These are phyloP conservation scores for Mucor saturninus DNA, from an alignment of 371 early-diverging fungal species.

Conservation along the genomic window DNA sequence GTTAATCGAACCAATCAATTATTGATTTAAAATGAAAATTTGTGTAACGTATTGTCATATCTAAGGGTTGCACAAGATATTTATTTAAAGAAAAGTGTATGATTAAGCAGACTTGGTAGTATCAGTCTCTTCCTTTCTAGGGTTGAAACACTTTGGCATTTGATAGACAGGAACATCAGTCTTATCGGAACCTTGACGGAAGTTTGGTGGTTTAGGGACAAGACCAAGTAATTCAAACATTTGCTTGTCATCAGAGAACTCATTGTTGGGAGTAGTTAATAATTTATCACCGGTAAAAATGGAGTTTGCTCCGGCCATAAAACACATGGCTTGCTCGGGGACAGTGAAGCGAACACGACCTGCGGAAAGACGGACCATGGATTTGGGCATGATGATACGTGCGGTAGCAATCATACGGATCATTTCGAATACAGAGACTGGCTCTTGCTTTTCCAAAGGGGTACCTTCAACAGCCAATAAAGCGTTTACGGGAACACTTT, in stretches of 20 bases:
- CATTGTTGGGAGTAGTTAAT: conserved; percentile 87
- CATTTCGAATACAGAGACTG: conserved; percentile 89
- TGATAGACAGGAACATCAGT: conserved; percentile 26
- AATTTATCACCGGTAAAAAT: conserved; percentile 89
- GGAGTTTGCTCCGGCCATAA: conserved; percentile 88
- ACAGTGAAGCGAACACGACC: conserved; percentile 81
- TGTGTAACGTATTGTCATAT: too few relatives aligned
- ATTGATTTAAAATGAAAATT: too few relatives aligned
- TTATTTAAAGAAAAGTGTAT: too few relatives aligned
- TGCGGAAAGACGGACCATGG: conserved; percentile 88
- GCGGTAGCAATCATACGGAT: conserved; percentile 88
- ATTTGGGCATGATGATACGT: conserved; percentile 83
- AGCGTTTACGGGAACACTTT: conserved; percentile 85
- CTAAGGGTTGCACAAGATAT: too few relatives aligned
- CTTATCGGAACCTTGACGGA: conserved; percentile 61
- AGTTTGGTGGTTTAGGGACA: conserved; percentile 73
- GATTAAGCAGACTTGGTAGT: conserved; percentile 4
- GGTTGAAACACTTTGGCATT: conserved; percentile 35
- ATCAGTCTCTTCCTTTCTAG: conserved; percentile 16
- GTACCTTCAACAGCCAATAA: conserved; percentile 85
- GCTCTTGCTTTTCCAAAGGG: conserved; percentile 80
- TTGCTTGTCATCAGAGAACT: conserved; percentile 69
- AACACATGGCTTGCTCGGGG: conserved; percentile 82
- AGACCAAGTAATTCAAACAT: conserved; percentile 80
- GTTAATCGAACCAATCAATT: too few relatives aligned